Conservation (phyloP, 441 rosid species). For the Jatropha multifida region DNA sequence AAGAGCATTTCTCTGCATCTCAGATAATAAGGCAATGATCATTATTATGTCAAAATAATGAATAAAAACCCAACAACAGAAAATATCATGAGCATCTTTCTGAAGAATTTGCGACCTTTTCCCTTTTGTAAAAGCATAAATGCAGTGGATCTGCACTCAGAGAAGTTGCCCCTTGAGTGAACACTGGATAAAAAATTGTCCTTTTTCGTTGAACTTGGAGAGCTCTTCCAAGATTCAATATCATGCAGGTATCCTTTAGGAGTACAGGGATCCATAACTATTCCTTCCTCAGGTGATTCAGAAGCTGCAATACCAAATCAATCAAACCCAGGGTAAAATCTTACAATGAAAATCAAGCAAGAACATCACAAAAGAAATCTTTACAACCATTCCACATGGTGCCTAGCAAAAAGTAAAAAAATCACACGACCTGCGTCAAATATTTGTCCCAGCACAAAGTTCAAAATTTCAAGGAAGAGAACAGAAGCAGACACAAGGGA, state of each 20-base stretch:
- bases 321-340: not conserved
- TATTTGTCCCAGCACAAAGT: too few relatives aligned
- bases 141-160: conserved; percentile 81
- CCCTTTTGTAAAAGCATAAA: conserved; percentile 56
- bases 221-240: conserved; percentile 32
- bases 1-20: conserved; percentile 62
- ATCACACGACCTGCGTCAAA: too few relatives aligned
- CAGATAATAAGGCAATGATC: conserved; percentile 15
- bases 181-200: conserved; percentile 34
- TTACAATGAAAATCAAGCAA: not conserved
- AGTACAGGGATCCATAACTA: conserved; percentile 66
- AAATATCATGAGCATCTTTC: not conserved
- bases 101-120: conserved; percentile 48
- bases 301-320: conserved; percentile 37
- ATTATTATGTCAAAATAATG: conserved; percentile 2
- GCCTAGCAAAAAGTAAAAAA: too few relatives aligned
- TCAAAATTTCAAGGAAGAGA: too few relatives aligned
- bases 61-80: not conserved
- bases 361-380: not conserved
- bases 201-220: conserved; percentile 48
- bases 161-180: conserved; percentile 76
- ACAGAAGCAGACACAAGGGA: too few relatives aligned
- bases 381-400: too few relatives aligned
- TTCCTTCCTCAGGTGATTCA: conserved; percentile 38
- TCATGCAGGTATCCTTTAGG: conserved; percentile 62